Evolutionary conservation across 208 protist species (phyloP).

Genomic region (Jaenimonas drosophilae): DNA sequence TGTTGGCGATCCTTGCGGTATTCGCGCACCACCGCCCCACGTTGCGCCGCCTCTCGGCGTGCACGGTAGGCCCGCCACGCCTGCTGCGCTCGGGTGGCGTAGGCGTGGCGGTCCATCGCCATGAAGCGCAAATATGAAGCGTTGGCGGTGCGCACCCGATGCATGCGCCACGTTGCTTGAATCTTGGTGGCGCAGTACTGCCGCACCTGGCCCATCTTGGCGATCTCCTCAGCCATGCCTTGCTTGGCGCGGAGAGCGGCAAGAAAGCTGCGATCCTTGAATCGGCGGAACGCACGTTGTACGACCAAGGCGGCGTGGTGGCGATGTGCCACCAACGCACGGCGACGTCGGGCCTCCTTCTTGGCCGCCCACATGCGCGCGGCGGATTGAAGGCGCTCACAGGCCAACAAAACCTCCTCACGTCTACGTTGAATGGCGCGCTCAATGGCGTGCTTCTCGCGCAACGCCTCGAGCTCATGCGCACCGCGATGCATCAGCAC

Average conservation of each 20-base stretch:
- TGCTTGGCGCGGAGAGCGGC: background rate
- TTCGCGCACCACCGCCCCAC: background rate
- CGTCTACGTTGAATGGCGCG: constrained; percentile 19
- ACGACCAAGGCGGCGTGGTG: constrained; percentile 13
- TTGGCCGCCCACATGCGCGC: constrained; percentile 28
- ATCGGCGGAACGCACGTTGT: constrained; percentile 14
- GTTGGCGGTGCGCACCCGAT: constrained; percentile 4
- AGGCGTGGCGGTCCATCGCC: constrained; percentile 31
- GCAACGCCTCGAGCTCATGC: constrained; percentile 10
- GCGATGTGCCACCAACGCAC: background rate
- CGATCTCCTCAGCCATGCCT: constrained; percentile 4
- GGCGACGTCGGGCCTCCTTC: background rate
- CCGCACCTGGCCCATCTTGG: constrained; percentile 3
- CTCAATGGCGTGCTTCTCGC: constrained; percentile 6
- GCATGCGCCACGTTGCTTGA: constrained; percentile 50
- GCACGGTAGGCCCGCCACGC: constrained; percentile 30
- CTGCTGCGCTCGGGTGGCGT: constrained; percentile 34
- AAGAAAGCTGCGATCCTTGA: constrained; percentile 6
- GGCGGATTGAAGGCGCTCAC: constrained; percentile 27
- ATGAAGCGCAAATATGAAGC: constrained; percentile 32
- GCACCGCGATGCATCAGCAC: constrained; percentile 21
- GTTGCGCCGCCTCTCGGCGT: constrained; percentile 1
- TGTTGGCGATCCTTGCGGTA: constrained; percentile 3
- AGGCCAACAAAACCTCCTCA: constrained; percentile 46
- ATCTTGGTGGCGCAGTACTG: constrained; percentile 39